Percentiles rank a stretch among this genome's conserved stretches.
Evolutionary conservation across 164 flowering plant genomes (phyloP).

Genomic region (Euptelea pleiosperma): DNA sequence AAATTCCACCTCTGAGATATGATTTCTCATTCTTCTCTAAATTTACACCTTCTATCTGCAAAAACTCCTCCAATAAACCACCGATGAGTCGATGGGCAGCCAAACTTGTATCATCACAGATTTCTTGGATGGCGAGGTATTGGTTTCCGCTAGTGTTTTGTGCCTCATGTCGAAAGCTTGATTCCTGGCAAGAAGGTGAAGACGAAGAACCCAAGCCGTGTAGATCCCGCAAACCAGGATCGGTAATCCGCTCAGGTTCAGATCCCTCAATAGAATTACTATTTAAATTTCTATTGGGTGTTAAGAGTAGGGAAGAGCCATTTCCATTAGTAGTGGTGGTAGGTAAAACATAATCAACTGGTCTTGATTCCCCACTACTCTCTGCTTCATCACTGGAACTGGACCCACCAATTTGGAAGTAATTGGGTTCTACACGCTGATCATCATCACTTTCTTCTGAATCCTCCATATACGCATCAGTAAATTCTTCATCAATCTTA

Average conservation of each 20-base stretch:
- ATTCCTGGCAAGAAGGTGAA: conserved; percentile 11
- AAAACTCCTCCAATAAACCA: conserved; percentile 40
- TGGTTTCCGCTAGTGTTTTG: conserved; percentile 26
- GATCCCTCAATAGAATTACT: conserved; percentile 6
- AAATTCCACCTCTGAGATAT: conserved; percentile 41
- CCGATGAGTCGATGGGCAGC: conserved; percentile 62
- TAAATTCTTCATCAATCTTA: conserved; percentile 51
- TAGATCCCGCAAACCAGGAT: conserved; percentile 8
- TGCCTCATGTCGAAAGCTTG: conserved; percentile 8
- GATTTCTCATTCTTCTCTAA: conserved; percentile 30
- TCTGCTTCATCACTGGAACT: conserved; percentile 26
- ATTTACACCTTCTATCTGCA: conserved; percentile 29
- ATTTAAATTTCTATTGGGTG: conserved; percentile 6
- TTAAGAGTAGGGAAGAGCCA: conserved; percentile 6
- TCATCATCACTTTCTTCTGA: conserved; percentile 42
- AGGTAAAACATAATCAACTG: conserved; percentile 8
- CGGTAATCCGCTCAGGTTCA: conserved; percentile 7
- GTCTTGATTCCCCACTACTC: conserved; percentile 42
- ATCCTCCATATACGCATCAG: conserved; percentile 67
- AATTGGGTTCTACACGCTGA: neutral
- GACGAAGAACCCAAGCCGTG: conserved; percentile 7
- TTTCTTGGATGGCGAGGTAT: conserved; percentile 61
- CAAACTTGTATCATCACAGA: conserved; percentile 65
- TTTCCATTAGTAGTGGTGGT: neutral
- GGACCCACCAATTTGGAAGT: conserved; percentile 5